Base-by-base conservation (phyloP, 768 basidiomycete species). In the Sporobolomyces roseus region DNA sequence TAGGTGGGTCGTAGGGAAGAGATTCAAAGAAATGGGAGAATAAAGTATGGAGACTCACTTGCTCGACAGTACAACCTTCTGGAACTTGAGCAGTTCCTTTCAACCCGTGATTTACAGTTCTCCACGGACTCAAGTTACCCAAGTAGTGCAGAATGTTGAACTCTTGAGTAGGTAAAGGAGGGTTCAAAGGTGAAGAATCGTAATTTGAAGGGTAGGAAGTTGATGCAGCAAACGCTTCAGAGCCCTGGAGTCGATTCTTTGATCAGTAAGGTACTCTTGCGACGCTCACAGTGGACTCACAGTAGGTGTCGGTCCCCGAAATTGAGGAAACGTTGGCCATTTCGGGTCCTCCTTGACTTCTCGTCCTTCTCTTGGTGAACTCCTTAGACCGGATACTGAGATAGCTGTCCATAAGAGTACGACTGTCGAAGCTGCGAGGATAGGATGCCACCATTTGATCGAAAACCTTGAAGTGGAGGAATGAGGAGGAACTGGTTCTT, bases 111-210 rank as follows among this genome's bases (percentile, higher is more conserved):
- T 59, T 60, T 36, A 73, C 72, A 0, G 61, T 66, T 9, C 59
- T 50, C 72, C 72, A 73, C 1, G 72, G 72, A 12, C 61, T 30
- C n/a, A 73, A 33, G 55, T 73, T 73, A 1, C 67, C 72, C 23
- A 69, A 56, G 29, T 69, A 36, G 48, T 69, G 54, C 17, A 73
- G 51, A 27, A 73, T 35, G 59, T 69, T 66, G 65, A 66, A 69
- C 50, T 69, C 52, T 19, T 30, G 12, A 3, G 50, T 50, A 1
- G 55, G 21, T 0, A 59, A 0, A 2, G 72, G 67, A 9, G 72
- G 68, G 49, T 63, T 36, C 13, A 73, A 35, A 1, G 72, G 72
- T 9, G n/a, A 64, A 19, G 38, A 27, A 58, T 73, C 72, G 46
- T 33, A 25, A 38, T 66, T 60, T 9, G 6, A 14, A 0, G 72